Evolutionary conservation across 768 basidiomycete species (phyloP), one percentile per base, ranked within the genome.

Genomic region (Termitomyces sp.): DNA sequence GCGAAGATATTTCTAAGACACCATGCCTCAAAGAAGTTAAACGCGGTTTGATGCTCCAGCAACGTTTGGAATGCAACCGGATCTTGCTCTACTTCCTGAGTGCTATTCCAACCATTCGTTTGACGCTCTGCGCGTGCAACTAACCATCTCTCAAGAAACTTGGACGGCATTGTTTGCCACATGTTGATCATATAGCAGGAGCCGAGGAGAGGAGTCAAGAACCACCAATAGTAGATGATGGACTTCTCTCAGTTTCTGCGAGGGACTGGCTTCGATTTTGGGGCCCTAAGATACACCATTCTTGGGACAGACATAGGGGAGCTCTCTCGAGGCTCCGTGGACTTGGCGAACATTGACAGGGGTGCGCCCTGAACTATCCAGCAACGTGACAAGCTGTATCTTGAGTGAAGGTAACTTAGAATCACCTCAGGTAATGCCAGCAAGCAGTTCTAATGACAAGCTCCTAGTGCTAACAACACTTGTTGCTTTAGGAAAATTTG

Each of bases 21-120:
- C 93, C 93, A 96, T 0, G 85, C 86, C 70, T 93, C 93, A 62
- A 97, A 90, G 65, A 87, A 89, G 67, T 97, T 93, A 56, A 95
- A 91, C 0, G 93, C 93, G 43, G 90, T 86, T 60, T 94, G 93
- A 53, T 84, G 84, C 64, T 94, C 90, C 14, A 97, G 77, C 43
- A 95, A 77, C 0, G 93, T 94, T 67, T 95, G 90, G 59, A 96
- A 91, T 21, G 89, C 80, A 48, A 91, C 87, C 1, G 93, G 71
- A 2, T 92, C 93, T 70, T 91, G 83, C 61, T 87, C 85, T 21
- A 88, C 77, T 57, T 90, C 87, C 55, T 86, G 81, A 10, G 76
- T 84, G 63, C 77, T 80, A 57, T 84, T 85, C 73, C 80, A 80
- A 17, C 78, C 60, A 11, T 75, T 56, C 68, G 75, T 48, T 66